Base-by-base conservation (phyloP, 2,329 filamentous ascomycete genomes). In the Pyrenophora seminiperda region DNA sequence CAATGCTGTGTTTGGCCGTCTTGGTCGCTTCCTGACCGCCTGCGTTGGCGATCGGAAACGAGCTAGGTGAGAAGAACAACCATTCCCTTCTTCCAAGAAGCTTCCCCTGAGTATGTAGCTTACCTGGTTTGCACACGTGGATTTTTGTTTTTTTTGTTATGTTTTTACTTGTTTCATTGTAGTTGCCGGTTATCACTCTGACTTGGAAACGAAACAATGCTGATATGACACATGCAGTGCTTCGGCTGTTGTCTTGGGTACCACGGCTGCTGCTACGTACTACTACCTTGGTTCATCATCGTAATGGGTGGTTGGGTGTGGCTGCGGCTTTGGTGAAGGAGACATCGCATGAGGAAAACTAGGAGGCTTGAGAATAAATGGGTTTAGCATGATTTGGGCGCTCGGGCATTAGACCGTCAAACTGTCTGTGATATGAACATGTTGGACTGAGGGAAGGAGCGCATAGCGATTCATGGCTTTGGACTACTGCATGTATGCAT, bases 21-120 rank as follows among this genome's bases (percentile, higher is more conserved):
- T 58, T 14, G 48, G 51, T 32, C 53, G 50, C 45, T 44, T 62
- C 34, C 27, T 63, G 37, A 46, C 51, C 20, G 47, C 54, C 33
- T 61, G 53, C 47, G 45, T 59, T 29, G 53, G 56, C 18, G 56
- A 54, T 29, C 50, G 54, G 42, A 64, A 64, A 55, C 54, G 57
- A 50, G 61, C 58, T 18, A 62, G 62, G 65, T 66, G 51, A 65
- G 64, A 46, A 22, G 36, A 20, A 7, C 13, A 11, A 27, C 32
- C n/a, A 17, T 42, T 45, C 46, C 31, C 38, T 46, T 39, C 14
- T 9, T 22, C 17, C 10, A 19, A 10, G 18, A 5, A 33, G 36
- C 17, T 14, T 15, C 22, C 17, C 7, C 19, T 37, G 45, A 41
- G 45, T 43, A 42, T 41, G 37, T 36, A 29, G 17, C 39, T 48